Percentiles rank a stretch among this genome's conserved stretches.
Conservation (phyloP, 108 stramenopile genomes). For the Nannochloropsis gaditana region DNA sequence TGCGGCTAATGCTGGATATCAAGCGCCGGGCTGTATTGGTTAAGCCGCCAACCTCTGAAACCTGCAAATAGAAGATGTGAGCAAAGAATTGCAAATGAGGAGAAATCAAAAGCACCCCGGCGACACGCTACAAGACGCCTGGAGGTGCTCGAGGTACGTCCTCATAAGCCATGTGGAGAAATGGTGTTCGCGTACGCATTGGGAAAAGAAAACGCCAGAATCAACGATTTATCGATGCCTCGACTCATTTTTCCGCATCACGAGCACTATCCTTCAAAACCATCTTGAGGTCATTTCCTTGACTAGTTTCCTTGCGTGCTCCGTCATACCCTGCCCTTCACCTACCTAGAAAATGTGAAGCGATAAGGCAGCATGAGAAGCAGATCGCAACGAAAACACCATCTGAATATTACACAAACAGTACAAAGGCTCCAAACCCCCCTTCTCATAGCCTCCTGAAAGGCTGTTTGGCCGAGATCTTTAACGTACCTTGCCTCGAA, state of each 20-base stretch:
- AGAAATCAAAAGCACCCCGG: background rate
- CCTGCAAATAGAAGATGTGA: background rate
- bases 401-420: too few species aligned
- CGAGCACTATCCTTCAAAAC: background rate
- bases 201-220: too few species aligned
- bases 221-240: too few species aligned
- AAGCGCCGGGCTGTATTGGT: conserved; percentile 23
- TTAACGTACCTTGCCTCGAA: conserved; percentile 16
- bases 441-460: background rate
- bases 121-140: too few species aligned
- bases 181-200: too few species aligned
- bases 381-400: too few species aligned
- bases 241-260: too few species aligned
- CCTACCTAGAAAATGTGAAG: background rate
- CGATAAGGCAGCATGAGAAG: too few species aligned
- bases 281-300: background rate
- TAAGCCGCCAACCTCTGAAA: conserved; percentile 4
- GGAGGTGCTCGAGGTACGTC: too few species aligned
- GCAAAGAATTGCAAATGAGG: background rate
- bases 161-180: too few species aligned
- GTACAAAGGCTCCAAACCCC: background rate
- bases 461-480: background rate
- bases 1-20: background rate
- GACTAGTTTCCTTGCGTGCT: background rate
- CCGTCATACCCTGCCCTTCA: background rate